phyloP scores from a whole-genome alignment of 805 yeast species.

The Kregervanrija pseudodelftensis region DNA sequence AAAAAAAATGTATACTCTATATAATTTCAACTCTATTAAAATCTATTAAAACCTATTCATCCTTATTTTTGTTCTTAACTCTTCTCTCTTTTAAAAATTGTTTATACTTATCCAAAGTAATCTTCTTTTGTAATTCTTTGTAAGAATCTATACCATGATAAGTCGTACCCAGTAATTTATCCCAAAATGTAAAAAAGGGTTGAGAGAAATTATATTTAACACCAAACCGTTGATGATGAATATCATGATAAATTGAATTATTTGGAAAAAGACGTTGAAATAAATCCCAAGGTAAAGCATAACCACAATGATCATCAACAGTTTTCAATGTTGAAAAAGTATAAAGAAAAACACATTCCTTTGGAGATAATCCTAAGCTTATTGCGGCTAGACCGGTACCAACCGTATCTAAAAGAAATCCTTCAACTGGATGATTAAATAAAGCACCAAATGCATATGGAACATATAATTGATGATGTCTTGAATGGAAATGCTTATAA shows the following conservation, averaged over 20 bases:
- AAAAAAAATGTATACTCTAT: too few relatives aligned
- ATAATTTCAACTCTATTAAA: too few relatives aligned
- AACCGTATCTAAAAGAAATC: constrained; percentile 81
- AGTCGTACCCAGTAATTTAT: constrained; percentile 60
- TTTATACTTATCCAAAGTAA: constrained; percentile 61
- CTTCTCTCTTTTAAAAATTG: constrained; percentile 42
- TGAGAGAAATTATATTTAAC: constrained; percentile 89
- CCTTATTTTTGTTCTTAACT: constrained; percentile 2
- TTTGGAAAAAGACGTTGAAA: constrained; percentile 91
- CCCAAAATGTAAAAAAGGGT: constrained; percentile 97
- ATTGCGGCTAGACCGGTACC: constrained; percentile 85
- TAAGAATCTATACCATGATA: constrained; percentile 62
- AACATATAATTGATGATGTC: constrained; percentile 90
- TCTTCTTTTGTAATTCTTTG: constrained; percentile 54
- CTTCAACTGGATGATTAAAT: constrained; percentile 91
- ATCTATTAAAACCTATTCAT: too few relatives aligned
- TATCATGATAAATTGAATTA: constrained; percentile 92
- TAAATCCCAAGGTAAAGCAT: constrained; percentile 83
- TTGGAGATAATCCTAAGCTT: constrained; percentile 54
- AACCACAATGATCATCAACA: constrained; percentile 99
- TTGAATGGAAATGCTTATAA: constrained; percentile 81
- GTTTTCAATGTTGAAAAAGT: constrained; percentile 93
- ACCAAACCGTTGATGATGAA: constrained; percentile 96
- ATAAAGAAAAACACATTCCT: constrained; percentile 69
- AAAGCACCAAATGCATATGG: constrained; percentile 97